Conservation (phyloP, 192 early-diverging fungal genomes). For the Coemansia sp. region DNA sequence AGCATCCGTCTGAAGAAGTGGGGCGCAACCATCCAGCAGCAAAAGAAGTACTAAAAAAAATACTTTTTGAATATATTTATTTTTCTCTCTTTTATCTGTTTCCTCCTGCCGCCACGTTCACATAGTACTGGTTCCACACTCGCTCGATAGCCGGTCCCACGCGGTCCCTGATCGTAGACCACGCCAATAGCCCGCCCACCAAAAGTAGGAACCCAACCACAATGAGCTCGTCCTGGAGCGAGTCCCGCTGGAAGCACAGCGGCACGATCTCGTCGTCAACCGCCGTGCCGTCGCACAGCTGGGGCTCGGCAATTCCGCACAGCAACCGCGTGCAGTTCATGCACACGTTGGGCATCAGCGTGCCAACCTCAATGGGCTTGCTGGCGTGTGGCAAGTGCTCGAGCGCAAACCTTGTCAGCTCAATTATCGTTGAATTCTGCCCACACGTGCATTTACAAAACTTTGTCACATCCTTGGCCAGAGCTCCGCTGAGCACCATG, state of each 20-base stretch:
- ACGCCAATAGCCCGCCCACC: conserved; percentile 41
- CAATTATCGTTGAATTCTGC: conserved; percentile 51
- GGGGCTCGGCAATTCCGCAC: conserved; percentile 45
- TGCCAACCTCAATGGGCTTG: conserved; percentile 48
- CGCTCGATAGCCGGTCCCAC: conserved; percentile 33
- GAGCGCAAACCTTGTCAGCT: conserved; percentile 46
- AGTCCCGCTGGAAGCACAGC: conserved; percentile 54
- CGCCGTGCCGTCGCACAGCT: conserved; percentile 53
- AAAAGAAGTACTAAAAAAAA: conserved; percentile 21
- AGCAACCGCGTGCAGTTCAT: conserved; percentile 54
- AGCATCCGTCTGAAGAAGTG: conserved; percentile 93
- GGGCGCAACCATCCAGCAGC: conserved; percentile 46
- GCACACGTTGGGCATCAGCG: conserved; percentile 50
- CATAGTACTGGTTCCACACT: conserved; percentile 39
- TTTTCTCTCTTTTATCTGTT: background rate
- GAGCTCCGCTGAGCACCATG: background rate
- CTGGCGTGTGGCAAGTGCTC: conserved; percentile 46
- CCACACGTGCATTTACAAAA: conserved; percentile 56
- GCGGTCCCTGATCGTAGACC: conserved; percentile 35
- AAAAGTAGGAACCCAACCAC: conserved; percentile 43
- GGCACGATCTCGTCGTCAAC: conserved; percentile 51
- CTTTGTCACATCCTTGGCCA: conserved; percentile 33
- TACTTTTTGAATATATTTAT: background rate
- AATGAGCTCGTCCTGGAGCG: conserved; percentile 52
- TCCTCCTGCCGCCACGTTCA: background rate